Conservation (phyloP, 768 basidiomycete species). For the Pulveroboletus sp. region DNA sequence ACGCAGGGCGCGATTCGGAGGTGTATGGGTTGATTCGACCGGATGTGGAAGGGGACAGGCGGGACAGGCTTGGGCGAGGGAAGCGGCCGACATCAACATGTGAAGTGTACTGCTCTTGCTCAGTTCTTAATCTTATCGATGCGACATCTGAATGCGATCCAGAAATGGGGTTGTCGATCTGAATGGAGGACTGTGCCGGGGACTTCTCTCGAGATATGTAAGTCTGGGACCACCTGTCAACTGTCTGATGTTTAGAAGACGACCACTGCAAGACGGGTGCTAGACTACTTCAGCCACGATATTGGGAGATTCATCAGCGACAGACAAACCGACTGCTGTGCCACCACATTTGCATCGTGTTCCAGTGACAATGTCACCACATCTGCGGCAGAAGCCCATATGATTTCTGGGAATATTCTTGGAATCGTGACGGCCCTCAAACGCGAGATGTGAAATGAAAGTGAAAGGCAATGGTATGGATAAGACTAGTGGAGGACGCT, state of each 20-base stretch:
- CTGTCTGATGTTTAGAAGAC: conserved; percentile 37
- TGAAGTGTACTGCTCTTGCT: conserved; percentile 1
- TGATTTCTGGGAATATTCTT: neutral
- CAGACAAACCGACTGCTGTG: conserved; percentile 64
- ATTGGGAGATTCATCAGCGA: neutral
- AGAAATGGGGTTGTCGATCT: conserved; percentile 14
- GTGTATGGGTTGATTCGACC: conserved; percentile 53
- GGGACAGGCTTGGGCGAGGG: conserved; percentile 45
- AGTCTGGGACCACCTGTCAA: conserved; percentile 79
- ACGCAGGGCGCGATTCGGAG: conserved; percentile 51
- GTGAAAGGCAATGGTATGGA: neutral
- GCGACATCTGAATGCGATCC: conserved; percentile 9
- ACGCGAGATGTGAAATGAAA: neutral
- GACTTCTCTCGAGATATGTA: conserved; percentile 59
- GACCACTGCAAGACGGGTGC: conserved; percentile 68
- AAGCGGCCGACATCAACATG: conserved; percentile 37
- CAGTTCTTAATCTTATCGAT: conserved; percentile 5
- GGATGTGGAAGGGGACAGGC: conserved; percentile 33
- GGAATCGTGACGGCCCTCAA: neutral
- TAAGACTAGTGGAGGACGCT: neutral
- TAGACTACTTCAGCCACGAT: conserved; percentile 28
- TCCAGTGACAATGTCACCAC: conserved; percentile 75
- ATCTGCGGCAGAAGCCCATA: conserved; percentile 86
- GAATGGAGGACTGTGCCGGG: conserved; percentile 35
- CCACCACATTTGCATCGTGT: conserved; percentile 80